Percentiles rank a stretch among this genome's conserved stretches.
Conservation (phyloP, 371 early-diverging fungal species). For the Mucor circinelloides region DNA sequence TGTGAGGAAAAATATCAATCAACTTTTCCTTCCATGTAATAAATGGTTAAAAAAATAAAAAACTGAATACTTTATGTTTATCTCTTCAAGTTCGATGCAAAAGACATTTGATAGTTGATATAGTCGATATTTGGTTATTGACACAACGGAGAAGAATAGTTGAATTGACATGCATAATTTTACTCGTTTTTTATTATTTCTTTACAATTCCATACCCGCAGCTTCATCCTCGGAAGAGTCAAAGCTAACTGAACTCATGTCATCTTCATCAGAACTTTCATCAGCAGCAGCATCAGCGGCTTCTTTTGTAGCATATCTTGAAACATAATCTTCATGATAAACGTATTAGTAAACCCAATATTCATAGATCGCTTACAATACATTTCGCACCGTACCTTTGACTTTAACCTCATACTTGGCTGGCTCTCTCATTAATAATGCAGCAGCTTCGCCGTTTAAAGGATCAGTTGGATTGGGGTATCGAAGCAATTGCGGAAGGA, state of each 20-base stretch:
- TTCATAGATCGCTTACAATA: background rate
- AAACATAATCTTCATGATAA: conserved; percentile 73
- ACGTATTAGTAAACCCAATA: background rate
- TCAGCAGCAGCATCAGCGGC: conserved; percentile 83
- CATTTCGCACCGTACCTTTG: conserved; percentile 63
- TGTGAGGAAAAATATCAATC: no score
- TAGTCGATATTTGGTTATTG: no score
- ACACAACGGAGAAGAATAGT: background rate
- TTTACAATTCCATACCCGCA: conserved; percentile 73
- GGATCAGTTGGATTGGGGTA: conserved; percentile 99
- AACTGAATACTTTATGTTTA: no score
- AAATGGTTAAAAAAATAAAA: no score
- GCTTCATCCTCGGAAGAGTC: conserved; percentile 85
- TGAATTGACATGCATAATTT: background rate
- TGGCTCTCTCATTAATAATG: conserved; percentile 94
- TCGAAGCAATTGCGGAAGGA: conserved; percentile 96
- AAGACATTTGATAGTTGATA: no score
- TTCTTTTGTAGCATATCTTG: conserved; percentile 87
- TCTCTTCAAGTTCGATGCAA: no score
- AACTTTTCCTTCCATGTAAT: no score
- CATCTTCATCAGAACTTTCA: conserved; percentile 74
- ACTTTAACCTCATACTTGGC: conserved; percentile 93
- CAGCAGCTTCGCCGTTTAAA: conserved; percentile 99
- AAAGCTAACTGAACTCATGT: conserved; percentile 77
- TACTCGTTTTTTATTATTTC: background rate